Conservation (phyloP, 148 eudicot species). For the Arctostaphylos glauca region DNA sequence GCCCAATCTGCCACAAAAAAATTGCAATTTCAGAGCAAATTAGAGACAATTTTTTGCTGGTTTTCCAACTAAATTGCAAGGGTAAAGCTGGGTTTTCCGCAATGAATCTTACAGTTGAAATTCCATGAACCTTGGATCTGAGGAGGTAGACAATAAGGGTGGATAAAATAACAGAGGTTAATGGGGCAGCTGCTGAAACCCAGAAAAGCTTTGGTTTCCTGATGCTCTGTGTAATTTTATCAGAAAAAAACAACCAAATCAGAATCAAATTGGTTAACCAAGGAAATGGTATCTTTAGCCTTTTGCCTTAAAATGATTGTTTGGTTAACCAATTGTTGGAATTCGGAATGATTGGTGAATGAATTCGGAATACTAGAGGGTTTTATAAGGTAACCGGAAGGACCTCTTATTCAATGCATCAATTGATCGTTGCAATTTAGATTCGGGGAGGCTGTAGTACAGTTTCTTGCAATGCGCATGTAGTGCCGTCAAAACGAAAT, state of each 20-base stretch:
- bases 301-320: too few species aligned
- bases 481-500: too few species aligned
- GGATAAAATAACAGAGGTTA: conserved; percentile 71
- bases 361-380: too few species aligned
- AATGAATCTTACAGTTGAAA: conserved; percentile 57
- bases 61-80: neutral
- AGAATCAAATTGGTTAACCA: neutral
- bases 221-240: neutral
- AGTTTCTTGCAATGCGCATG: too few species aligned
- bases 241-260: neutral
- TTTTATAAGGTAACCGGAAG: too few species aligned
- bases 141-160: conserved; percentile 58
- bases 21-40: neutral
- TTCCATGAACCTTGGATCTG: conserved; percentile 49
- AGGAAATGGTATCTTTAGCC: neutral
- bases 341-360: too few species aligned
- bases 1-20: conserved; percentile 58
- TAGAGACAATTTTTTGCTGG: neutral
- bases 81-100: neutral
- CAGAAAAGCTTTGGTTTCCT: conserved; percentile 10
- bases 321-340: too few species aligned
- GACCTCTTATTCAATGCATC: too few species aligned
- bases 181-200: conserved; percentile 48
- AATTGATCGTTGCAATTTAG: too few species aligned
- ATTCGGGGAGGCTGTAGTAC: too few species aligned